These are phyloP conservation scores for Aspergillus kassunensis DNA, from an alignment of 495 filamentous ascomycete genomes.

Conservation along the genomic window DNA sequence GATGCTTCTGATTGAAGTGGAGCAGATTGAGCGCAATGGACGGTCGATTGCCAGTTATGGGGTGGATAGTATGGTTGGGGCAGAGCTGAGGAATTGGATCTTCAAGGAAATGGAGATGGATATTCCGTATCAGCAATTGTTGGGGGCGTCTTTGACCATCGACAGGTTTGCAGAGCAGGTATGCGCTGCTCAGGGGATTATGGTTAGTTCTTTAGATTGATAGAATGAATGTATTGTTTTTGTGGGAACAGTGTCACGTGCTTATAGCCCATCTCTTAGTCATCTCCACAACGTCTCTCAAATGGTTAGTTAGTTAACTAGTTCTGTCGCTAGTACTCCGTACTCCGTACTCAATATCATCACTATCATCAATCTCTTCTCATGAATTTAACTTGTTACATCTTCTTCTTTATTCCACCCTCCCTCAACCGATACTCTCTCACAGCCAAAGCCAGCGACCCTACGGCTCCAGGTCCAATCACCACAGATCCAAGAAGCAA, in stretches of 20 bases:
- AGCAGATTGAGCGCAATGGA: conserved; percentile 14
- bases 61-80: conserved; percentile 45
- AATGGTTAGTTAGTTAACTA: no score
- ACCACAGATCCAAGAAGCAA: no score
- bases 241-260: no score
- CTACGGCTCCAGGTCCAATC: no score
- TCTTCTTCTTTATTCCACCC: no score
- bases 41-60: conserved; percentile 33
- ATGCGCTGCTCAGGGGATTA: background rate
- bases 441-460: no score
- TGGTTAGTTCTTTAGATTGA: background rate
- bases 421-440: no score
- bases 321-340: no score
- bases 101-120: conserved; percentile 41
- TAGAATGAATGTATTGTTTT: background rate
- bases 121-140: conserved; percentile 25
- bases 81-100: conserved; percentile 45
- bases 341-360: background rate
- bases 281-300: no score
- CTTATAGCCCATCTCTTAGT: no score
- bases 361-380: background rate
- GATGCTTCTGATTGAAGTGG: conserved; percentile 24
- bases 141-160: conserved; percentile 1
- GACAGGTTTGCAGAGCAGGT: background rate
- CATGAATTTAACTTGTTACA: no score